Base-by-base conservation (phyloP, 768 basidiomycete species). In the Xerocomellus chrysenteron region DNA sequence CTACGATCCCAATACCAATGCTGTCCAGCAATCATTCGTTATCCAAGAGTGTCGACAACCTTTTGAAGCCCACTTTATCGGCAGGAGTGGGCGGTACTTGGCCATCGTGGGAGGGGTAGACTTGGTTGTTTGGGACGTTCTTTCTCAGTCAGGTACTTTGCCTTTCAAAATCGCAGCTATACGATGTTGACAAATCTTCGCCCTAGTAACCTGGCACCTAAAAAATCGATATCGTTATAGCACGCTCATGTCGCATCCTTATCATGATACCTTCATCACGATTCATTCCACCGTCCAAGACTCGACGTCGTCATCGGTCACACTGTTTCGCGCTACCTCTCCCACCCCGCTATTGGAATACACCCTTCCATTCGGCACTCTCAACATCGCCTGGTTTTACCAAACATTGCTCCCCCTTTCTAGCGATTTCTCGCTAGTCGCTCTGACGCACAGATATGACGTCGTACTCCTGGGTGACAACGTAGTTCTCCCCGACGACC, bases 91-190 rank as follows among this genome's bases (percentile, higher is more conserved):
- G n/a, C 84, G 89, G 50, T 89, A 86, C 73, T 66, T 97, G 28
- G 84, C 79, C 14, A 77, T 84, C 55, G 67, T 72, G 2, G 81
- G 84, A 21, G 65, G 66, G 13, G 68, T 71, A 46, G 79, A 80
- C 48, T 63, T 92, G 30, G 75, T 82, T 42, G 68, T 92, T 46
- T 93, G 92, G 91, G 88, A 94, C 70, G 70, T 93, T 32, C 67
- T 92, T 45, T 67, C 75, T 35, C 82, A 80, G 54, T 76, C 76
- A 60, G 82, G 92, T 90, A 66, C 56, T 73, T 46, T 52, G 14
- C 28, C 9, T 48, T 53, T 37, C 33, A 2, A 44, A 21, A n/a
- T 32, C 39, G 7, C 37, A 37, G 48, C 37, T 43, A 32, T 11
- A 10, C 12, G 24, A 45, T 17, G 10, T 47, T 59, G 47, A 54